These are phyloP conservation scores for Penicillium paxilli DNA, from an alignment of 495 filamentous ascomycete species.

Conservation along the genomic window DNA sequence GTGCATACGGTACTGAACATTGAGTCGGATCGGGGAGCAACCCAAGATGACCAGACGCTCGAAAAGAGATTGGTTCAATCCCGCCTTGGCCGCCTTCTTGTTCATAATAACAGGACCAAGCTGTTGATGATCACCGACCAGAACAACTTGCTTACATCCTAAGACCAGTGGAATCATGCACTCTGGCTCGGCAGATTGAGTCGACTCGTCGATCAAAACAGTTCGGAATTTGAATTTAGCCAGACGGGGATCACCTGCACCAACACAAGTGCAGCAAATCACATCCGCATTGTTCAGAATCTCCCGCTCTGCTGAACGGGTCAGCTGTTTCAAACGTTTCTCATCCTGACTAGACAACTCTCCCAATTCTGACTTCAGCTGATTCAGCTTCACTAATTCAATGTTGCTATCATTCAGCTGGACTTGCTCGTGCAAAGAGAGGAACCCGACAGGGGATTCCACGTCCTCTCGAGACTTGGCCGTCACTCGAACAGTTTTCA, in stretches of 20 bases:
- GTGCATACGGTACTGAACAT: conserved; percentile 99
- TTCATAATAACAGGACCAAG: conserved; percentile 99
- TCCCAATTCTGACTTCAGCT: conserved; percentile 87
- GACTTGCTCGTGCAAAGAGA: conserved; percentile 95
- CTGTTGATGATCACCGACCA: conserved; percentile 98
- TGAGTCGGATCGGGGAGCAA: conserved; percentile 89
- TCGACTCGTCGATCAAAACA: conserved; percentile 96
- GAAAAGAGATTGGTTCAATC: conserved; percentile 95
- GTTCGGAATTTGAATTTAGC: conserved; percentile 97
- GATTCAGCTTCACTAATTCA: conserved; percentile 85
- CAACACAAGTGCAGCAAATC: conserved; percentile 98
- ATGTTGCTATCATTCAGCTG: conserved; percentile 95
- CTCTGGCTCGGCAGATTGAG: conserved; percentile 97
- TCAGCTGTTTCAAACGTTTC: conserved; percentile 96
- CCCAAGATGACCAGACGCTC: conserved; percentile 93
- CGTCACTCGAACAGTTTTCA: conserved; percentile 97
- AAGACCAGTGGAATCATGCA: conserved; percentile 99
- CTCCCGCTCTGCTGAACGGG: conserved; percentile 89
- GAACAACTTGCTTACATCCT: conserved; percentile 96
- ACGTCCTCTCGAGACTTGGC: conserved; percentile 98
- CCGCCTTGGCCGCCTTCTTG: conserved; percentile 98
- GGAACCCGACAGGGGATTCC: conserved; percentile 91
- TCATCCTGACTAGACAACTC: conserved; percentile 96
- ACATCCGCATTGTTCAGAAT: conserved; percentile 96
- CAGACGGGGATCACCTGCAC: conserved; percentile 92